Percentiles rank a stretch among this genome's conserved stretches.
Evolutionary conservation across 768 basidiomycete genomes (phyloP).

Genomic region (Sarcodon aspratus): DNA sequence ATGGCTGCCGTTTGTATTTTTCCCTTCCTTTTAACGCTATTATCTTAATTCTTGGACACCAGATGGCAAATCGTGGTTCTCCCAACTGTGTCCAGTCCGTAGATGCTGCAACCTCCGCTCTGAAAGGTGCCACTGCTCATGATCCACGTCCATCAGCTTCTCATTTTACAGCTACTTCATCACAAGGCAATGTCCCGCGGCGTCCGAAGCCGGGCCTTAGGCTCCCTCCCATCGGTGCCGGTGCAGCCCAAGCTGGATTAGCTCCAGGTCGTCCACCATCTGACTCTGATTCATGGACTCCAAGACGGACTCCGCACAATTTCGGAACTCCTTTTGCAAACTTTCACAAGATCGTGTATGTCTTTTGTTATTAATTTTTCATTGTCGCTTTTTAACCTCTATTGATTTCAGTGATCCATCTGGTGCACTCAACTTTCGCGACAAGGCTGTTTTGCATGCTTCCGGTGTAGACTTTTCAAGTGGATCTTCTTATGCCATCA

Average conservation of each 20-base stretch:
- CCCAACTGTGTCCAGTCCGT: constrained; percentile 12
- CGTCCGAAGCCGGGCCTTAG: constrained; percentile 38
- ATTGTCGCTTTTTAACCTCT: constrained; percentile 3
- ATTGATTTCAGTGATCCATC: constrained; percentile 68
- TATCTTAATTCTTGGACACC: constrained; percentile 8
- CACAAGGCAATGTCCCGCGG: constrained; percentile 21
- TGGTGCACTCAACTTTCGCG: constrained; percentile 87
- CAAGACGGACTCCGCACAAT: constrained; percentile 20
- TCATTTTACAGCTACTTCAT: constrained; percentile 19
- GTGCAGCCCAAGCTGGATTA: constrained; percentile 55
- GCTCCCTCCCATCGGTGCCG: constrained; percentile 31
- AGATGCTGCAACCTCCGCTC: constrained; percentile 28
- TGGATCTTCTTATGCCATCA: constrained; percentile 86
- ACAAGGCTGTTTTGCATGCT: constrained; percentile 88
- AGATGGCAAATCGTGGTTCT: constrained; percentile 34
- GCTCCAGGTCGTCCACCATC: constrained; percentile 54
- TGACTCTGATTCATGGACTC: constrained; percentile 18
- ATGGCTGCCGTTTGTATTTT: constrained; percentile 68
- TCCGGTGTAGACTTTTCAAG: constrained; percentile 83
- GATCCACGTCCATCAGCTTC: constrained; percentile 7
- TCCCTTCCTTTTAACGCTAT: neutral
- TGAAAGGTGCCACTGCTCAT: constrained; percentile 25
- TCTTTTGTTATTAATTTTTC: constrained; percentile 10
- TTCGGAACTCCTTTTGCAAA: constrained; percentile 80
- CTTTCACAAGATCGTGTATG: constrained; percentile 90